A percentile compares a stretch with the other conserved stretches of the same genome.
Evolutionary conservation across 2,329 filamentous ascomycete genomes (phyloP).

Genomic region (Fusarium xylarioides): DNA sequence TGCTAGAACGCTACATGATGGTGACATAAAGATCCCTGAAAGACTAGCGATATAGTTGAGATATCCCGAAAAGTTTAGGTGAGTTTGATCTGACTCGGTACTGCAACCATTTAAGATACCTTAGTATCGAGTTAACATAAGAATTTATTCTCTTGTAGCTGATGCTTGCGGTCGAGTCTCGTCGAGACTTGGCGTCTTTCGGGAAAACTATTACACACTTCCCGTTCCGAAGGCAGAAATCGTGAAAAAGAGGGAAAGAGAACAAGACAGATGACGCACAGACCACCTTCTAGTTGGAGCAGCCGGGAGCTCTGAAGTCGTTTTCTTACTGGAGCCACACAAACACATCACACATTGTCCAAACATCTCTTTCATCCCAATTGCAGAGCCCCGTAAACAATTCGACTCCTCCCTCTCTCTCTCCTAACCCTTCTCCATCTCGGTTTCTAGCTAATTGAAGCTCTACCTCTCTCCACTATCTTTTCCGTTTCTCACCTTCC

Average conservation of each 20-base stretch:
- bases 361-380: conserved; percentile 29
- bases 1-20: conserved; percentile 26
- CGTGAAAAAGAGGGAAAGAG: neutral
- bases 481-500: conserved; percentile 26
- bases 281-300: conserved; percentile 10
- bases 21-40: conserved; percentile 29
- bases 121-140: neutral
- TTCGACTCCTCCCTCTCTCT: conserved; percentile 8
- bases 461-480: conserved; percentile 15
- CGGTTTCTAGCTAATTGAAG: conserved; percentile 18
- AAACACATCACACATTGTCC: conserved; percentile 35
- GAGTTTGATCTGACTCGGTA: neutral
- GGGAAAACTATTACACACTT: conserved; percentile 34
- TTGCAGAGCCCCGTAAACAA: conserved; percentile 22
- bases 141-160: neutral
- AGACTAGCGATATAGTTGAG: conserved; percentile 20
- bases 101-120: neutral
- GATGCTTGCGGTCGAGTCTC: neutral
- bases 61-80: neutral
- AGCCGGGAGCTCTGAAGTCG: conserved; percentile 8
- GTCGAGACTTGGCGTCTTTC: conserved; percentile 13
- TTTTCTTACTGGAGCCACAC: conserved; percentile 28
- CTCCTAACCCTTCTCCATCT: conserved; percentile 8
- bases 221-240: conserved; percentile 23
- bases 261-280: conserved; percentile 16